These are phyloP conservation scores for Sporisorium exsertum DNA, from an alignment of 1,284 basidiomycete species.

Conservation along the genomic window DNA sequence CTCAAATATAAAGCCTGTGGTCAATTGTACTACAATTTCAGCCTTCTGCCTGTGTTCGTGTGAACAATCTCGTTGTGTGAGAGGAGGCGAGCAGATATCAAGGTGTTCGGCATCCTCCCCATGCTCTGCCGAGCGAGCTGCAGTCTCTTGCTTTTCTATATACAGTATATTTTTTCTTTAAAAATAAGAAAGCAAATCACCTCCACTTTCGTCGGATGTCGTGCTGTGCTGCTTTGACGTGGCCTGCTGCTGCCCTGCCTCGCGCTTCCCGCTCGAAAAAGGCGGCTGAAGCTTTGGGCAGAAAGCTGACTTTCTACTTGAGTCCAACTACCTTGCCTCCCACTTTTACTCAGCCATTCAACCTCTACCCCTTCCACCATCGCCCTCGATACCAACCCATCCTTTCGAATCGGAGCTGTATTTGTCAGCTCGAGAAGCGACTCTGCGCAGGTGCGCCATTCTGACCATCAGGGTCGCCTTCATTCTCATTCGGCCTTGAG, in stretches of 20 bases:
- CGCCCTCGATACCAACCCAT: too few relatives aligned
- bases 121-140: too few relatives aligned
- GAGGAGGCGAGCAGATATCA: too few relatives aligned
- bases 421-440: neutral
- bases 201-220: constrained; percentile 3
- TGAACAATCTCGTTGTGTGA: too few relatives aligned
- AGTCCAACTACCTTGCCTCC: neutral
- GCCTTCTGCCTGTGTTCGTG: too few relatives aligned
- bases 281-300: neutral
- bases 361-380: neutral
- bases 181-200: neutral
- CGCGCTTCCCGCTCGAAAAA: neutral
- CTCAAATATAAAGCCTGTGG: too few relatives aligned
- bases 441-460: neutral
- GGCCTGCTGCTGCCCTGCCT: neutral
- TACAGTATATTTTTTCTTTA: too few relatives aligned
- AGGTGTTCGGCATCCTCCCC: too few relatives aligned
- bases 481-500: neutral
- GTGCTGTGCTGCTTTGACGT: constrained; percentile 12
- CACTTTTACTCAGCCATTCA: neutral
- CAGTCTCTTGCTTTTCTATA: neutral
- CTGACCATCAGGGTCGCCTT: neutral
- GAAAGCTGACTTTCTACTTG: too few relatives aligned
- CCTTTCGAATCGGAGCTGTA: neutral
- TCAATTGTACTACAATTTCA: too few relatives aligned